Percentiles rank a stretch among this genome's conserved stretches.
phyloP scores from a whole-genome alignment of 2,329 filamentous ascomycete species.

The Conoideocrella luteorostrata region DNA sequence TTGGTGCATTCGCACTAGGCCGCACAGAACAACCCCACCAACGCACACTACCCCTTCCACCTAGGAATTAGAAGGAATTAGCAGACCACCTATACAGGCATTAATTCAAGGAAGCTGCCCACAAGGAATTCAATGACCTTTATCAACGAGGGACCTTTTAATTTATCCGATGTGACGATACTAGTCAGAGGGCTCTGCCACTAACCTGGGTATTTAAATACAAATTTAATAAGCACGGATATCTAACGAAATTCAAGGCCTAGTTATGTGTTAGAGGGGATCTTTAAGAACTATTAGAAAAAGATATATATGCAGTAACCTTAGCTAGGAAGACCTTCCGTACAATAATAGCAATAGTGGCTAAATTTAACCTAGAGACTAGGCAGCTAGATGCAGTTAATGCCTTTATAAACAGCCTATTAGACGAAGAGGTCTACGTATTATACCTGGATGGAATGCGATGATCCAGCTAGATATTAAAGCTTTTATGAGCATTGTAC shows the following conservation, averaged over 20 bases:
- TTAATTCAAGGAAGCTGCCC: too few relatives aligned
- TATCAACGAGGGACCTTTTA: neutral
- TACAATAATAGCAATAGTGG: neutral
- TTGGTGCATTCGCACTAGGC: too few relatives aligned
- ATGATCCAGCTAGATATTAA: neutral
- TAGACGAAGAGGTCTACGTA: slow-evolving; percentile 6
- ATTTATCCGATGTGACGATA: neutral
- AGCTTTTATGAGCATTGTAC: too few relatives aligned
- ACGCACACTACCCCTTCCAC: neutral
- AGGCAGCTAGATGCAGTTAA: slow-evolving; percentile 6
- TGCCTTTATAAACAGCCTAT: slow-evolving; percentile 3
- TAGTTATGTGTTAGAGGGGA: slow-evolving; percentile 1
- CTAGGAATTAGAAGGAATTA: neutral
- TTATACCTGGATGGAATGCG: neutral
- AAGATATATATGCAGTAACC: slow-evolving; percentile 7
- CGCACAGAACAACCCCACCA: neutral
- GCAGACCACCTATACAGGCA: neutral
- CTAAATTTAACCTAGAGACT: slow-evolving; percentile 4
- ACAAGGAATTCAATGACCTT: neutral
- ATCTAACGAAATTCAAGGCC: slow-evolving; percentile 2
- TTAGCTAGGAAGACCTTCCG: slow-evolving; percentile 5
- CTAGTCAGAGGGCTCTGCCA: too few relatives aligned
- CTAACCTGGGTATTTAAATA: too few relatives aligned
- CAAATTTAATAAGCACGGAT: too few relatives aligned
- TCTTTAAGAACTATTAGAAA: slow-evolving; percentile 1